These are phyloP conservation scores for Clavispora carvajalis DNA, from an alignment of 805 yeast species.

Conservation along the genomic window DNA sequence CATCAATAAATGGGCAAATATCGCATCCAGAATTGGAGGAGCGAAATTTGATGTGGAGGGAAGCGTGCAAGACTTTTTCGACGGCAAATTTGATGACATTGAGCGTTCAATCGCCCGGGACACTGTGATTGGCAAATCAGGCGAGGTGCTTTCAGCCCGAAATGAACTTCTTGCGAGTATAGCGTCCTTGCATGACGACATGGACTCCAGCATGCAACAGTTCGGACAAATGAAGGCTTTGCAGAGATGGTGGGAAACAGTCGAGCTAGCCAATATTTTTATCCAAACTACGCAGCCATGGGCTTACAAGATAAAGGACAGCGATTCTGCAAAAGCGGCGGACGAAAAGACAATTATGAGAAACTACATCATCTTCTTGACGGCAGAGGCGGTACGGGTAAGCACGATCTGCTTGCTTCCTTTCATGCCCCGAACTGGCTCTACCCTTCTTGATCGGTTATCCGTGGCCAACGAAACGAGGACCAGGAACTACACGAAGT, in stretches of 20 bases:
- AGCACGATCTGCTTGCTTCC: slow-evolving; percentile 64
- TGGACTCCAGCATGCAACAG: slow-evolving; percentile 39
- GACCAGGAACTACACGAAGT: slow-evolving; percentile 35
- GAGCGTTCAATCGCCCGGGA: slow-evolving; percentile 16
- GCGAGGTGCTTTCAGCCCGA: slow-evolving; percentile 6
- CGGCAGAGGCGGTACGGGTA: slow-evolving; percentile 69
- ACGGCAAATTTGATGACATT: slow-evolving; percentile 19
- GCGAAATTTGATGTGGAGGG: slow-evolving; percentile 54
- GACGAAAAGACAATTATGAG: slow-evolving; percentile 13
- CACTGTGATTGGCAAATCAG: slow-evolving; percentile 12
- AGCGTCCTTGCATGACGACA: slow-evolving; percentile 13
- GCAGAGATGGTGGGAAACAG: slow-evolving; percentile 51
- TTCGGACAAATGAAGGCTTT: slow-evolving; percentile 56
- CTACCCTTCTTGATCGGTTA: slow-evolving; percentile 54
- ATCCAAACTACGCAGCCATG: slow-evolving; percentile 77
- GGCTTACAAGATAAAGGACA: slow-evolving; percentile 37
- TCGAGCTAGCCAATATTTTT: slow-evolving; percentile 58
- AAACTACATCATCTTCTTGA: slow-evolving; percentile 54
- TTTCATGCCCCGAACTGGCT: slow-evolving; percentile 63
- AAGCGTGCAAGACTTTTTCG: slow-evolving; percentile 29
- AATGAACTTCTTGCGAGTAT: slow-evolving; percentile 5
- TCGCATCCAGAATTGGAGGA: slow-evolving; percentile 70
- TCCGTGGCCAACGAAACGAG: slow-evolving; percentile 46
- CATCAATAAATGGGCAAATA: slow-evolving; percentile 79
- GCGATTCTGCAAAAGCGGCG: slow-evolving; percentile 16